These are phyloP conservation scores for Eucalyptus virginea DNA, from an alignment of 345 rosid genomes.

Conservation along the genomic window DNA sequence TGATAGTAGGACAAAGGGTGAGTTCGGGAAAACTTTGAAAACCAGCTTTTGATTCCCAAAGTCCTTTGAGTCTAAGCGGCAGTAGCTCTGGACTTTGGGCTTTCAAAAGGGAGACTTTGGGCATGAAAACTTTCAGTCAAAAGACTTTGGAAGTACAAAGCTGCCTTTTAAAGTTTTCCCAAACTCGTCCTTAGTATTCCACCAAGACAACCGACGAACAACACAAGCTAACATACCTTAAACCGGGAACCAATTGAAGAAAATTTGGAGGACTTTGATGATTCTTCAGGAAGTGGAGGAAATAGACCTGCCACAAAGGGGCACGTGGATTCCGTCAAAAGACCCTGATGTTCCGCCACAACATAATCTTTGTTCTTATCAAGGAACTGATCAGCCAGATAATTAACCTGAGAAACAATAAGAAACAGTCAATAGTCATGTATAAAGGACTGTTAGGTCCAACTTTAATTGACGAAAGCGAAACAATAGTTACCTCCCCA, in stretches of 20 bases:
- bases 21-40: background rate
- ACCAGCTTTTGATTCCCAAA: background rate
- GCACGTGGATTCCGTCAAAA: constrained; percentile 70
- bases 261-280: constrained; percentile 93
- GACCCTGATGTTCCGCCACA: constrained; percentile 99
- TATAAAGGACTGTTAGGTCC: background rate
- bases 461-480: background rate
- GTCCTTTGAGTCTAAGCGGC: background rate
- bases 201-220: background rate
- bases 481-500: constrained; percentile 67
- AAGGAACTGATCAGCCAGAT: constrained; percentile 90
- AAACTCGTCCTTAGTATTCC: background rate
- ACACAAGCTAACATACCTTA: constrained; percentile 42
- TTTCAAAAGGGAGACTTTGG: background rate
- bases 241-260: constrained; percentile 97
- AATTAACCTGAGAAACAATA: constrained; percentile 48
- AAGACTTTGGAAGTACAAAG: background rate
- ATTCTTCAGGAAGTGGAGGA: constrained; percentile 84
- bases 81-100: background rate
- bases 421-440: background rate
- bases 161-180: background rate
- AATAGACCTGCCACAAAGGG: constrained; percentile 68
- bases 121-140: background rate
- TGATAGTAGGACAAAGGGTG: background rate
- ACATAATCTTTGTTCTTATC: constrained; percentile 99